Base-by-base conservation (phyloP, 768 basidiomycete genomes). In the Boletus barrowsii region DNA sequence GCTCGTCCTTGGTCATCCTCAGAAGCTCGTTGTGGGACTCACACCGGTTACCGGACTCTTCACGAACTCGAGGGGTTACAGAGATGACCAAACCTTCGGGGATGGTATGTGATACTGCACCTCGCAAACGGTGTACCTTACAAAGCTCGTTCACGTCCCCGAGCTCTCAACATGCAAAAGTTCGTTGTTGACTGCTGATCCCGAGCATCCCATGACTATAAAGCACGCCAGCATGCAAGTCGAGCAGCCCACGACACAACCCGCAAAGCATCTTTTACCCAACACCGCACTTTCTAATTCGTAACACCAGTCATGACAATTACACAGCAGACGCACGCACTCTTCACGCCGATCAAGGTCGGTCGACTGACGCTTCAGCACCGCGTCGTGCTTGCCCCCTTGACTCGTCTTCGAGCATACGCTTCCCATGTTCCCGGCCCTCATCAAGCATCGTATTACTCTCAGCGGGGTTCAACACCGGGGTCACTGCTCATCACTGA, bases 401-500 rank as follows among this genome's bases (percentile, higher is more conserved):
- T 26, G 26, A 26, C 48, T 1, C 48, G 39, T 15, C 30, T 41
- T 10, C 48, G 49, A 6, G 49, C 40, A 5, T 7, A 69, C 30
- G 58, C 59, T 10, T 49, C 53, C 13, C 74, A 76, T 26, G 26
- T 75, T 4, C 75, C 67, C 9, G 68, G 71, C 4, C 70, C 69
- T 7, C 51, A 76, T 4, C 71, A 72, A 17, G 63, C 70, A 32
- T 65, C 73, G 18, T 82, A 80, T 63, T 82, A 82, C 62, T 52
- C 66, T 4, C 82, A 83, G 60, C 76, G 81, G 1, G 73, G 70
- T 5, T 68, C 69, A 37, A 60, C 66, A 1, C 75, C 78, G 0
- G 83, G 84, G 0, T 83, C 81, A 0, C 68, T 86, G 5, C 66
- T 82, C 40, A 75, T 87, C 53, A 69, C 81, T 2, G 40, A 26